These are phyloP conservation scores for Cyberlindnera samutprakarnensis DNA, from an alignment of 805 yeast genomes.

Conservation along the genomic window DNA sequence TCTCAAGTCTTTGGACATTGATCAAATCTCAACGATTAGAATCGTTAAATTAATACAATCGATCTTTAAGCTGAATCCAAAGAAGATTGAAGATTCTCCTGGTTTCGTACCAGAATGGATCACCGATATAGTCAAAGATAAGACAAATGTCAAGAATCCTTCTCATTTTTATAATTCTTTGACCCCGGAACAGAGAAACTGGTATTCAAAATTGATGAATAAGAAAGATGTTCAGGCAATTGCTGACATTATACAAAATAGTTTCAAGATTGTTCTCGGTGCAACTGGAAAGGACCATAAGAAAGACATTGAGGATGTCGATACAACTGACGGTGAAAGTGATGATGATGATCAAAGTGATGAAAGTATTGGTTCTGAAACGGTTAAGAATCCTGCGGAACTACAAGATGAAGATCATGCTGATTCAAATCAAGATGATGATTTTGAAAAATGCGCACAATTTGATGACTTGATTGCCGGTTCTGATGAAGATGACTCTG, in stretches of 20 bases:
- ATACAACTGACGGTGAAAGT: constrained; percentile 4
- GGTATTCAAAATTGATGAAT: constrained; percentile 35
- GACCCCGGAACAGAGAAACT: constrained; percentile 23
- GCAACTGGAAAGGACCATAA: constrained; percentile 17
- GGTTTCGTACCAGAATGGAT: constrained; percentile 20
- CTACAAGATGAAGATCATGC: constrained; percentile 19
- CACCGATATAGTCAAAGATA: constrained; percentile 22
- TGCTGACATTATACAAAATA: constrained; percentile 30
- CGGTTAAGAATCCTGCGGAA: constrained; percentile 12
- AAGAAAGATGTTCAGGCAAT: constrained; percentile 41
- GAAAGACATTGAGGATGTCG: constrained; percentile 13
- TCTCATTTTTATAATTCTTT: constrained; percentile 33
- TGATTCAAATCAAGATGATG: constrained; percentile 17
- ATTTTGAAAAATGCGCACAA: constrained; percentile 23
- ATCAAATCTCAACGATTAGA: constrained; percentile 17
- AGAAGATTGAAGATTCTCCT: constrained; percentile 9
- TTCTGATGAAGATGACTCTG: constrained; percentile 33
- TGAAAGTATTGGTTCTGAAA: constrained; percentile 17
- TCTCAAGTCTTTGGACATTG: constrained; percentile 19
- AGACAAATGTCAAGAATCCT: constrained; percentile 33
- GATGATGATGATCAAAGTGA: constrained; percentile 19
- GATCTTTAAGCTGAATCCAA: constrained; percentile 9
- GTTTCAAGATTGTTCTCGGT: constrained; percentile 30
- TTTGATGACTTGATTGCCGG: constrained; percentile 32
- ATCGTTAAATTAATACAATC: constrained; percentile 13